Evolutionary conservation across 805 yeast genomes (phyloP), one percentile per base, ranked within the genome.

Genomic region (Schwanniomyces sp.): DNA sequence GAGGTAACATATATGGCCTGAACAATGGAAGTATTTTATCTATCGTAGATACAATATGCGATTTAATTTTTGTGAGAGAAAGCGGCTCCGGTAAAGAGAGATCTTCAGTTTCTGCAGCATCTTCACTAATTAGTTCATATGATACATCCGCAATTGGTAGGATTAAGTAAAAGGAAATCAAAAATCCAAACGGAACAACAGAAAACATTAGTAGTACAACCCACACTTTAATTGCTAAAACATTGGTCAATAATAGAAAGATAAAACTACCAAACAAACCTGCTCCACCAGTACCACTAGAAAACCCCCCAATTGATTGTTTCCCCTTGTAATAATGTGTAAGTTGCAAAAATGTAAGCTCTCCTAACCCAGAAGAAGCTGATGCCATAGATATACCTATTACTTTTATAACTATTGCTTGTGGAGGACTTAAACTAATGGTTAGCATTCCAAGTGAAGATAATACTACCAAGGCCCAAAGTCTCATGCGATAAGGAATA

Each of bases 231-330:
- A 89, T 48, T 1, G 80, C 74, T 18, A 88, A 41, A 59, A 90
- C 69, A 1, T 92, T 85, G 0, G 97, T 92, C 56, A 88, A 51
- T 1, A 86, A 54, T 76, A 92, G 58, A 59, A 81, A 91, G 11
- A 79, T 59, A 45, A 86, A 88, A 46, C 91, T 82, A 0, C 98
- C 99, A 16, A 81, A 77, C 5, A 92, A 64, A 0, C 99, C 99
- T 1, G 99, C 98, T 16, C 90, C 96, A 3, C 99, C 98, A 0
- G 98, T 92, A 1, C 99, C 99, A 7, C 91, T 80, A 17, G 96
- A 87, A 82, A 95, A 92, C 0, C 96, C 97, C 43, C 85, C 82
- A 40, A 92, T 70, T 4, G 95, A 74, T n/a, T 62, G 54, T 14
- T 74, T 73, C 16, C 74, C 76, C n/a, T 53, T 46, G 63, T 82